These are phyloP conservation scores for Furcasterigmium furcatum DNA, from an alignment of 2,329 filamentous ascomycete genomes.

Conservation along the genomic window DNA sequence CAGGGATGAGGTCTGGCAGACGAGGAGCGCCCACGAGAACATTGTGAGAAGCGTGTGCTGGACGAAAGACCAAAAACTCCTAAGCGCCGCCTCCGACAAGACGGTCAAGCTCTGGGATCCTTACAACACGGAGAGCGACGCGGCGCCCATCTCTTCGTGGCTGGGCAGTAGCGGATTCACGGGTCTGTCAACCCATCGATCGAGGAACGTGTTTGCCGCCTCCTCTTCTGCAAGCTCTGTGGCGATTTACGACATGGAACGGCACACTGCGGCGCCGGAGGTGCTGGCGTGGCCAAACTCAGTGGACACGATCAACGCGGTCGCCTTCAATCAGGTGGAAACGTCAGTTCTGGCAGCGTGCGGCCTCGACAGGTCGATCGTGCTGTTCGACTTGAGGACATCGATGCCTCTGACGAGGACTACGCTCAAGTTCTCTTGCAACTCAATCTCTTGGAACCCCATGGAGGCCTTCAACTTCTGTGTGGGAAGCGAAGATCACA, in stretches of 20 bases:
- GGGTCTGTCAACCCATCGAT: constrained; percentile 77
- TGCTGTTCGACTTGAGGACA: constrained; percentile 90
- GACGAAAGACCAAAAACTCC: constrained; percentile 79
- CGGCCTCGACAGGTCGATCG: constrained; percentile 79
- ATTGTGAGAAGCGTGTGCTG: constrained; percentile 90
- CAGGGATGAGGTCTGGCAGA: constrained; percentile 71
- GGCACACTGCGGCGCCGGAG: constrained; percentile 77
- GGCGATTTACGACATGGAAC: constrained; percentile 83
- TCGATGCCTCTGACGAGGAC: constrained; percentile 78
- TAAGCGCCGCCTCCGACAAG: constrained; percentile 83
- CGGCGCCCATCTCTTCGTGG: constrained; percentile 79
- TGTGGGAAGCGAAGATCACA: constrained; percentile 91
- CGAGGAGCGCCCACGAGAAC: constrained; percentile 78
- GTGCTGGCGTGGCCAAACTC: constrained; percentile 83
- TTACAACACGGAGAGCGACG: constrained; percentile 66
- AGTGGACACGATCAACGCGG: constrained; percentile 83
- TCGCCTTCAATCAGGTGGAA: constrained; percentile 92
- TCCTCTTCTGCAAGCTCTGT: constrained; percentile 74
- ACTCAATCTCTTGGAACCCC: constrained; percentile 87
- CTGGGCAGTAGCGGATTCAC: constrained; percentile 60
- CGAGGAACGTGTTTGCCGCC: constrained; percentile 74
- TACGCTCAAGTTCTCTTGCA: constrained; percentile 77
- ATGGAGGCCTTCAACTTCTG: constrained; percentile 97
- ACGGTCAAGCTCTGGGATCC: constrained; percentile 91
- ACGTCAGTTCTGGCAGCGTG: constrained; percentile 85